These are phyloP conservation scores for Auxenochlorella protothecoides DNA, from an alignment of 139 green algal species.

Conservation along the genomic window DNA sequence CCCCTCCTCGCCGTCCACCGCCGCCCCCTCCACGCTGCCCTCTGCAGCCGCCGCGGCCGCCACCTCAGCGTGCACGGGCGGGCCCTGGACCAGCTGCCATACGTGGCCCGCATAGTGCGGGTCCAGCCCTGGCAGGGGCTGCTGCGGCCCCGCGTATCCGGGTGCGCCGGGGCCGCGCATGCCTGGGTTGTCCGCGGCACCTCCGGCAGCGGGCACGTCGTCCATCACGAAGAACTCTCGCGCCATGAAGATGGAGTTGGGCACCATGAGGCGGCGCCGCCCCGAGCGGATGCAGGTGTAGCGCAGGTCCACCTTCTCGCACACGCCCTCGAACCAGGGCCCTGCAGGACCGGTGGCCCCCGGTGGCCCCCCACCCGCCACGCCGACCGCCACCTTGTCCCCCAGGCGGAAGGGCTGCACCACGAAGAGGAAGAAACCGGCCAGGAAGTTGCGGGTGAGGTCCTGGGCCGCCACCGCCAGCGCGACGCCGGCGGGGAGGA, in stretches of 20 bases:
- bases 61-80: too few relatives aligned
- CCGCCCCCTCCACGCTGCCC: too few relatives aligned
- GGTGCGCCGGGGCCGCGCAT: too few relatives aligned
- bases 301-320: slow-evolving; percentile 58
- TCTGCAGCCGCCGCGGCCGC: too few relatives aligned
- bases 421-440: slow-evolving; percentile 57
- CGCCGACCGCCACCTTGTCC: slow-evolving; percentile 46
- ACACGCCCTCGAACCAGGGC: slow-evolving; percentile 56
- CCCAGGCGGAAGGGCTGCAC: slow-evolving; percentile 49
- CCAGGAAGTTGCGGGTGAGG: slow-evolving; percentile 55
- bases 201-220: background rate
- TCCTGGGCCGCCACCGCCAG: slow-evolving; percentile 55
- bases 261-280: slow-evolving; percentile 41
- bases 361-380: slow-evolving; percentile 1
- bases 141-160: too few relatives aligned
- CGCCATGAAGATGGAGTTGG: slow-evolving; percentile 53
- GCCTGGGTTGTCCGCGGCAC: too few relatives aligned
- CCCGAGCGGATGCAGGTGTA: slow-evolving; percentile 50
- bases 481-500: slow-evolving; percentile 54
- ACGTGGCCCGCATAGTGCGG: too few relatives aligned
- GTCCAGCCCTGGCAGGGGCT: too few relatives aligned
- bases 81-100: too few relatives aligned
- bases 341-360: slow-evolving; percentile 1
- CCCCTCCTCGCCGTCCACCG: too few relatives aligned
- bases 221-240: slow-evolving; percentile 59